Evolutionary conservation across 805 yeast species (phyloP), one percentile per base, ranked within the genome.

Genomic region (Ogataea naganishii): DNA sequence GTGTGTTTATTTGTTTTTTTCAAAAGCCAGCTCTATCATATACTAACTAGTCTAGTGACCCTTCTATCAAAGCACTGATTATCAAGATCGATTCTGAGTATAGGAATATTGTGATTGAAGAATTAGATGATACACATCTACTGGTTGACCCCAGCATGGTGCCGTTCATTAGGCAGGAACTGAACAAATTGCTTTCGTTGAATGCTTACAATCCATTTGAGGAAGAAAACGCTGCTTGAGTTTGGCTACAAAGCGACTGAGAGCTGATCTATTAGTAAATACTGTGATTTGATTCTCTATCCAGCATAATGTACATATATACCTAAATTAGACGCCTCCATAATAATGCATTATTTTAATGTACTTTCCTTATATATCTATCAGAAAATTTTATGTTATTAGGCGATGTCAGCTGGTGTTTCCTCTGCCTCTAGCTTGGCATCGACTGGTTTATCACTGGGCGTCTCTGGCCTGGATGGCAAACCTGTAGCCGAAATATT

Each of bases 101-200:
- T 21, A 80, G 83, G 35, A 94, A 86, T 41, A 78, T 92, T 2
- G 51, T 56, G 12, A 56, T 52, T n/a, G 75, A 80, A 54, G 97
- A 92, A 44, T 65, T 89, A 24, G 97, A 92, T 49, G 96, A 88
- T 26, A 83, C 92, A 1, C 97, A 92, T 53, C 56, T 89, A 13
- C 62, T 92, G 37, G 80, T 89, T 18, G 89, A 83, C 41, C 80
- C 79, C 19, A 69, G 72, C 22, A 81, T 78, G 56, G 82, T 89
- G 2, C 78, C 74, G 15, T 75, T 64, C 46, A 77, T 89, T 28
- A 89, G 86, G 43, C 62, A 57, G 30, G 95, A 89, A 51, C 66
- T 89, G 40, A 84, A 82, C 48, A 58, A 74, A 37, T 56, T 85
- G 37, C 61, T 89, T 15, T 75, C 94, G 2, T 76, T 82, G 52